A percentile compares a stretch with the other conserved stretches of the same genome.
These are phyloP conservation scores for Endoconidiophora polonica DNA, from an alignment of 2,329 filamentous ascomycete genomes.

Conservation along the genomic window DNA sequence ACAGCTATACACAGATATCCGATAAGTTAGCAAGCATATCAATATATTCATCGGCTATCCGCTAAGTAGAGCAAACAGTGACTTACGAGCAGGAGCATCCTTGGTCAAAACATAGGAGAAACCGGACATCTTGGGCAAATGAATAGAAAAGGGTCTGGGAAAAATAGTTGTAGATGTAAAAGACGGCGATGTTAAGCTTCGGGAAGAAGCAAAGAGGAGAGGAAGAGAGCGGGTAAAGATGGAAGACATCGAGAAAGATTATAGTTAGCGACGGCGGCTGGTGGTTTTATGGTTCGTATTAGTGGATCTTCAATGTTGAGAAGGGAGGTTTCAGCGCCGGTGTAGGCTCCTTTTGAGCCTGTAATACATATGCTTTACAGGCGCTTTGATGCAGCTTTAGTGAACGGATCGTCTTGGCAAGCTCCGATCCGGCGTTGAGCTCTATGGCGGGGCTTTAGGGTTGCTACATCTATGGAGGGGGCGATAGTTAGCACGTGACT, in stretches of 20 bases:
- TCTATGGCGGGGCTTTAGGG: constrained; percentile 7
- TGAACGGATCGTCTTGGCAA: neutral
- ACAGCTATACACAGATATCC: constrained; percentile 27
- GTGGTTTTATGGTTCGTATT: no score
- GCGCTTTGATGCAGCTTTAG: no score
- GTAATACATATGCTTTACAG: neutral
- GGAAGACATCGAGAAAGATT: no score
- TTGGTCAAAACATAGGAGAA: constrained; percentile 34
- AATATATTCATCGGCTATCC: neutral
- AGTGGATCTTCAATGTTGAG: no score
- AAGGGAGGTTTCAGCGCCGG: no score
- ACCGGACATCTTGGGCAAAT: constrained; percentile 10
- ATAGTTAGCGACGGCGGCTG: no score
- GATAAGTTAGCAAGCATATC: neutral
- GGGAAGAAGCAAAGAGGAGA: neutral
- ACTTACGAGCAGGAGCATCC: constrained; percentile 42
- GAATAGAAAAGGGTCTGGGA: constrained; percentile 4
- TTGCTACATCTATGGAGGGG: neutral
- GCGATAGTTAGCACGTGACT: neutral
- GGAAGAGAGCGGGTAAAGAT: neutral
- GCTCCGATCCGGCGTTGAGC: constrained; percentile 10
- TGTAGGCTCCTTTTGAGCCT: neutral
- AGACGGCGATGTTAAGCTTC: neutral
- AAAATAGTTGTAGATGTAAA: neutral
- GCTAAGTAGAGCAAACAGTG: neutral